phyloP scores from a whole-genome alignment of 805 yeast genomes.

The Yarrowia deformans region DNA sequence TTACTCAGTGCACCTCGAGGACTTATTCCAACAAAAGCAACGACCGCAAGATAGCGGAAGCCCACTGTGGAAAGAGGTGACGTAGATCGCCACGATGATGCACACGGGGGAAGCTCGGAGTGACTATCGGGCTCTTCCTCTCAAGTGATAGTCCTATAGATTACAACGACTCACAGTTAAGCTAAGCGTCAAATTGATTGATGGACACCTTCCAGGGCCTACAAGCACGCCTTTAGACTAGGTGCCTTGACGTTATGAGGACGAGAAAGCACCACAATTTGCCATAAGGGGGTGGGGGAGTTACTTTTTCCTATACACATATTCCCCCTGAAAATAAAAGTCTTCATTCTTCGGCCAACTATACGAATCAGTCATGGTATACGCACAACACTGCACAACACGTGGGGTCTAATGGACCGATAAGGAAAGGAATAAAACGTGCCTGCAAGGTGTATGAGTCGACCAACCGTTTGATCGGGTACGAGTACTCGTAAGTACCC shows the following conservation, averaged over 20 bases:
- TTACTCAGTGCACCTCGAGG: conserved; percentile 13
- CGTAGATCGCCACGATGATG: neutral
- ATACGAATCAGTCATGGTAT: neutral
- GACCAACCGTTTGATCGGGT: conserved; percentile 1
- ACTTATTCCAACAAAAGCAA: conserved; percentile 13
- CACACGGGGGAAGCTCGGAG: neutral
- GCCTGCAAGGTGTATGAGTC: neutral
- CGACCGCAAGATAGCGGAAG: conserved; percentile 30
- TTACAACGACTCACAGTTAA: neutral
- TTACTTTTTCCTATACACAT: neutral
- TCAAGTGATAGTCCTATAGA: neutral
- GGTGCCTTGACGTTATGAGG: neutral
- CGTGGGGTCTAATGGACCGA: conserved; percentile 7
- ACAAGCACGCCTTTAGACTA: conserved; percentile 10
- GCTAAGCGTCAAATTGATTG: conserved; percentile 5
- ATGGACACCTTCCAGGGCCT: conserved; percentile 10
- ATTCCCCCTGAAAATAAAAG: conserved; percentile 9
- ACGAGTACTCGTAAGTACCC: neutral
- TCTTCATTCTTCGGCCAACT: conserved; percentile 21
- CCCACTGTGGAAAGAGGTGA: neutral
- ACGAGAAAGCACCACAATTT: neutral
- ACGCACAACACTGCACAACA: neutral
- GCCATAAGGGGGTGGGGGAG: neutral
- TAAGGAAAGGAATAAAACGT: conserved; percentile 4
- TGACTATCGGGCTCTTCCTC: no score